A percentile compares a stretch with the other conserved stretches of the same genome.
Conservation (phyloP, 1,139 yeast genomes). For the Kodamaea derodonti region DNA sequence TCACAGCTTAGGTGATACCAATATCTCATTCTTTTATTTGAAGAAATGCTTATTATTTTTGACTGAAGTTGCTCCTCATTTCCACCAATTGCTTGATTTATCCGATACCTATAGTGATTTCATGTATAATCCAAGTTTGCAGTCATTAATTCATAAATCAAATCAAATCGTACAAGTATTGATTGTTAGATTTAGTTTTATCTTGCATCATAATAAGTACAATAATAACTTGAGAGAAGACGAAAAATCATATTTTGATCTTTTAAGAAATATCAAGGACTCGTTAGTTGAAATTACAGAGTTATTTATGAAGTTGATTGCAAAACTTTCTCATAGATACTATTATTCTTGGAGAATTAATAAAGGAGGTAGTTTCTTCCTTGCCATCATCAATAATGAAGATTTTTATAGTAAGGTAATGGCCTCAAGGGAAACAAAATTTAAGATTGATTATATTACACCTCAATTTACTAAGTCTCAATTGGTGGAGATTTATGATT, state of each 20-base stretch:
- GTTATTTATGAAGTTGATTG: slow-evolving; percentile 5
- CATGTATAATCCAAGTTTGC: slow-evolving; percentile 38
- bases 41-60: slow-evolving; percentile 29
- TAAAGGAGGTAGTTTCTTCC: slow-evolving; percentile 8
- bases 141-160: slow-evolving; percentile 33
- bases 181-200: slow-evolving; percentile 21
- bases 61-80: slow-evolving; percentile 35
- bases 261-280: slow-evolving; percentile 6
- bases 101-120: slow-evolving; percentile 35
- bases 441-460: slow-evolving; percentile 4
- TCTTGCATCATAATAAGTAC: slow-evolving; percentile 8
- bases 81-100: slow-evolving; percentile 29
- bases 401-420: slow-evolving; percentile 8
- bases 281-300: slow-evolving; percentile 5
- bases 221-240: slow-evolving; percentile 8
- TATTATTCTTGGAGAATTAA: slow-evolving; percentile 11
- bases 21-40: slow-evolving; percentile 29
- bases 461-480: slow-evolving; percentile 8
- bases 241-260: slow-evolving; percentile 7
- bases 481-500: slow-evolving; percentile 5
- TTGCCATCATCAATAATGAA: slow-evolving; percentile 8
- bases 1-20: slow-evolving; percentile 14
- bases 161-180: slow-evolving; percentile 31
- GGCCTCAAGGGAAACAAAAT: slow-evolving; percentile 7
- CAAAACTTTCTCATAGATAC: slow-evolving; percentile 11